These are phyloP conservation scores for Alternaria angustiovoidea DNA, from an alignment of 2,329 filamentous ascomycete species.

Conservation along the genomic window DNA sequence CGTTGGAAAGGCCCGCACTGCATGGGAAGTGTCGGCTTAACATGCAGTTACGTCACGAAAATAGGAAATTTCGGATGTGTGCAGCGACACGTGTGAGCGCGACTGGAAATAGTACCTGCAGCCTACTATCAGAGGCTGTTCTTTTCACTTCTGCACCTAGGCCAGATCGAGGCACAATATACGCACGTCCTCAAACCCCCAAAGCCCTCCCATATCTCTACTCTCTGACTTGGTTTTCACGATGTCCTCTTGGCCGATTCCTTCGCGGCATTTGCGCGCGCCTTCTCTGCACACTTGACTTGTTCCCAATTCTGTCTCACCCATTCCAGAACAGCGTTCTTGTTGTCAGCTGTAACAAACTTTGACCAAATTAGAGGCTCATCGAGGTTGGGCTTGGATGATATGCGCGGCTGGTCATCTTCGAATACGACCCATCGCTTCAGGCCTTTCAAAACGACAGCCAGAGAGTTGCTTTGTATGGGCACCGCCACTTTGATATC, in stretches of 20 bases:
- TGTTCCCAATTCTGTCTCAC: slow-evolving; percentile 41
- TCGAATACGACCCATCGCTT: slow-evolving; percentile 47
- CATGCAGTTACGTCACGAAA: slow-evolving; percentile 18
- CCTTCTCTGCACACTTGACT: slow-evolving; percentile 43
- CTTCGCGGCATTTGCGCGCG: slow-evolving; percentile 23
- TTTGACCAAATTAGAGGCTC: slow-evolving; percentile 35
- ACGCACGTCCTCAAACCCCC: background rate
- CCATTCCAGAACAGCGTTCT: slow-evolving; percentile 36
- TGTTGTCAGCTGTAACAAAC: slow-evolving; percentile 18
- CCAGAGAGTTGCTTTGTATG: slow-evolving; percentile 32
- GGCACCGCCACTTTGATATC: slow-evolving; percentile 53
- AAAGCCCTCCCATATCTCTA: background rate
- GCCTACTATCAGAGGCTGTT: background rate
- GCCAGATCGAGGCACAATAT: background rate
- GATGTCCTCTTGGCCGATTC: slow-evolving; percentile 11
- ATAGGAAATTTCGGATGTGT: slow-evolving; percentile 10
- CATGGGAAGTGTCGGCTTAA: slow-evolving; percentile 35
- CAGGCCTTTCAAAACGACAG: slow-evolving; percentile 38
- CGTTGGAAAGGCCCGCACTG: slow-evolving; percentile 10
- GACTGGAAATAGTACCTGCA: background rate
- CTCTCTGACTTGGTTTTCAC: background rate
- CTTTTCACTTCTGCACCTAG: background rate
- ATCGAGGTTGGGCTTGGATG: slow-evolving; percentile 19
- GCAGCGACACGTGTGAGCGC: background rate
- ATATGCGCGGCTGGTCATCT: slow-evolving; percentile 30